Percentiles rank a stretch among this genome's conserved stretches.
phyloP scores from a whole-genome alignment of 2,329 filamentous ascomycete species.

The Pezicula radicicola region DNA sequence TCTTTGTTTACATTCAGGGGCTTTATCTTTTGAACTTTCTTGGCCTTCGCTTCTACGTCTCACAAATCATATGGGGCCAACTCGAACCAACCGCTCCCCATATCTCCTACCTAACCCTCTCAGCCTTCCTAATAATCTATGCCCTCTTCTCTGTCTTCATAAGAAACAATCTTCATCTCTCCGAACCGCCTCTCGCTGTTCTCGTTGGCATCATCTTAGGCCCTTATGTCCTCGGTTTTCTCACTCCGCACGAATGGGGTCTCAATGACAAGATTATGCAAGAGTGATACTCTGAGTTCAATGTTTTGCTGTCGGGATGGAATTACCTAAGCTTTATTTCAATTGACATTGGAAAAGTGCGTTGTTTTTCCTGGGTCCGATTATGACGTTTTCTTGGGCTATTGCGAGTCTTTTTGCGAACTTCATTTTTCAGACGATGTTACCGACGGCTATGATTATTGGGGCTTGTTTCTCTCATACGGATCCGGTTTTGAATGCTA shows the following conservation, averaged over 20 bases:
- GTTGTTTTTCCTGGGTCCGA: constrained; percentile 20
- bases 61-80: constrained; percentile 41
- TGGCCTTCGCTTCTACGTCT: too few relatives aligned
- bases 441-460: constrained; percentile 45
- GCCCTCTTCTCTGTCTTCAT: constrained; percentile 57
- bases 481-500: constrained; percentile 52
- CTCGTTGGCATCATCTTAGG: constrained; percentile 70
- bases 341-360: constrained; percentile 23
- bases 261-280: constrained; percentile 66
- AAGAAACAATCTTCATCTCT: constrained; percentile 56
- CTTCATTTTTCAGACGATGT: constrained; percentile 41
- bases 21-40: too few relatives aligned
- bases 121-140: constrained; percentile 55
- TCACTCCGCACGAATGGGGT: constrained; percentile 59
- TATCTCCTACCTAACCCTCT: constrained; percentile 55
- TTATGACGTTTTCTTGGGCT: constrained; percentile 33
- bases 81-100: constrained; percentile 53
- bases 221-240: constrained; percentile 62
- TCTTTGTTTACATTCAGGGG: too few relatives aligned
- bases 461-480: constrained; percentile 54
- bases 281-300: constrained; percentile 69
- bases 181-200: constrained; percentile 58
- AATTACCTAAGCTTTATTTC: constrained; percentile 51
- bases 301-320: constrained; percentile 71
- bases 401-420: constrained; percentile 43